These are phyloP conservation scores for Penicillium herquei DNA, from an alignment of 495 filamentous ascomycete species.

Conservation along the genomic window DNA sequence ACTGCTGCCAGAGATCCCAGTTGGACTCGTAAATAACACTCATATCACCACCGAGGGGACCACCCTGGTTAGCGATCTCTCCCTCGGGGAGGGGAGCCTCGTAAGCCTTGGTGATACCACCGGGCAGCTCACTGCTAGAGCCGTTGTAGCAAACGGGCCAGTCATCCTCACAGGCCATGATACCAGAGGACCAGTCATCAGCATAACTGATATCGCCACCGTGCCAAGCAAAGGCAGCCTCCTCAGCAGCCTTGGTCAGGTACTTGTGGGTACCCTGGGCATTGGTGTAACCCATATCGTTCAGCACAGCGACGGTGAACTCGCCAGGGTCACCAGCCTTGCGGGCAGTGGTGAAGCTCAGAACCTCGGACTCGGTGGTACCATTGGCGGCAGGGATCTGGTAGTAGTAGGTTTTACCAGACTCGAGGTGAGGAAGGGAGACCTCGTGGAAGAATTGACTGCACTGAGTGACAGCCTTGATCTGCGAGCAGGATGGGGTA, in stretches of 20 bases:
- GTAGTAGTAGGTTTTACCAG: constrained; percentile 48
- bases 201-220: constrained; percentile 51
- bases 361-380: constrained; percentile 38
- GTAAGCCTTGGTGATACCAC: constrained; percentile 35
- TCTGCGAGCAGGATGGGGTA: constrained; percentile 48
- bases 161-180: constrained; percentile 45
- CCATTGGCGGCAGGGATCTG: constrained; percentile 44
- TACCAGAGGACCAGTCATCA: constrained; percentile 50
- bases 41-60: constrained; percentile 49
- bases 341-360: constrained; percentile 43
- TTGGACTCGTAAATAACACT: constrained; percentile 48
- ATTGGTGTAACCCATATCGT: constrained; percentile 53
- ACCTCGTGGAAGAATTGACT: constrained; percentile 51
- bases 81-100: constrained; percentile 43
- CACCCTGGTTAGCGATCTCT: constrained; percentile 48
- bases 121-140: constrained; percentile 38
- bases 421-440: constrained; percentile 31
- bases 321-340: constrained; percentile 34
- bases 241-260: constrained; percentile 32
- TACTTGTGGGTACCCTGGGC: constrained; percentile 46
- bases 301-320: constrained; percentile 41
- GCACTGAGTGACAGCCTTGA: constrained; percentile 47
- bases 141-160: constrained; percentile 58
- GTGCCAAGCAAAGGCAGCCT: constrained; percentile 51
- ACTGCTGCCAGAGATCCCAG: constrained; percentile 52